These are phyloP conservation scores for Fagopyrum esculentum DNA, from an alignment of 148 eudicot species.

Conservation along the genomic window DNA sequence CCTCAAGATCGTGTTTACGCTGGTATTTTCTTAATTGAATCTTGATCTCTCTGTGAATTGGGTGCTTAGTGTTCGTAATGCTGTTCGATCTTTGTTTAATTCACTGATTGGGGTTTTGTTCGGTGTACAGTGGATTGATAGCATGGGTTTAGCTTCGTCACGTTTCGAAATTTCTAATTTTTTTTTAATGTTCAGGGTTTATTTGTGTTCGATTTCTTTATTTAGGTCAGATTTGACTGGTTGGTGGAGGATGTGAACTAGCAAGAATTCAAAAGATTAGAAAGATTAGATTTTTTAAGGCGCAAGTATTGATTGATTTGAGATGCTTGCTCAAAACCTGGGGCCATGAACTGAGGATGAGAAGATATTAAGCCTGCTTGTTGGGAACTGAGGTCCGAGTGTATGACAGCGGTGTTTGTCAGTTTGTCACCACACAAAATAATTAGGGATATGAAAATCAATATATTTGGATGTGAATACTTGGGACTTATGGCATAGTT, in stretches of 20 bases:
- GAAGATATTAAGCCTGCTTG: background rate
- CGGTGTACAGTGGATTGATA: background rate
- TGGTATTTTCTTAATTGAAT: constrained; percentile 22
- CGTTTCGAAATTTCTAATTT: background rate
- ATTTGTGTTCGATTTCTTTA: background rate
- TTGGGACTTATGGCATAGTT: background rate
- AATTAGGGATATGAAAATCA: background rate
- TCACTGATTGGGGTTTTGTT: background rate
- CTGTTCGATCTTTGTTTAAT: constrained; percentile 2
- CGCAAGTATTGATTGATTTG: background rate
- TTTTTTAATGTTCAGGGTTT: background rate
- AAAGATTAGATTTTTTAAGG: background rate
- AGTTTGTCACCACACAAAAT: background rate
- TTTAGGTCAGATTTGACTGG: background rate
- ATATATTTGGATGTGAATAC: background rate
- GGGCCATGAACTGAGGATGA: background rate
- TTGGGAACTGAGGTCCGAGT: background rate
- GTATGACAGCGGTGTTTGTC: background rate
- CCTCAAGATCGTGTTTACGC: constrained; percentile 80
- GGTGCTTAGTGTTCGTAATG: background rate
- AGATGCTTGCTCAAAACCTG: background rate
- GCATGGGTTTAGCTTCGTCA: constrained; percentile 3
- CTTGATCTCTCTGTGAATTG: background rate
- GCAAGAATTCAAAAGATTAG: background rate
- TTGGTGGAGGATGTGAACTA: background rate